These are phyloP conservation scores for Phellopilus nigrolimitatus DNA, from an alignment of 1,284 basidiomycete species.

Conservation along the genomic window DNA sequence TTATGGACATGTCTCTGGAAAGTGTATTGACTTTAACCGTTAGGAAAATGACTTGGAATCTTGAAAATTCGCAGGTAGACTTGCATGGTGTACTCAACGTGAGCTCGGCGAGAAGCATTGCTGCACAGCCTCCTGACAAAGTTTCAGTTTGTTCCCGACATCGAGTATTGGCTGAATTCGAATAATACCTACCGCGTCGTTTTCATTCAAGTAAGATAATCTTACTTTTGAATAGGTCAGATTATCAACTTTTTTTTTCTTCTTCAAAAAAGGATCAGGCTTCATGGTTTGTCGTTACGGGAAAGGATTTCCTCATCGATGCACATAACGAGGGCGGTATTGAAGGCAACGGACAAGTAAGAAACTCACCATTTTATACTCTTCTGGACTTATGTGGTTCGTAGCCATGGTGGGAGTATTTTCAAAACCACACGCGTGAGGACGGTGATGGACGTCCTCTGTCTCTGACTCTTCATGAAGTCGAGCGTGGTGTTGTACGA, in stretches of 20 bases:
- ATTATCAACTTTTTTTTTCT: background rate
- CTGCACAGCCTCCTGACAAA: too few species aligned
- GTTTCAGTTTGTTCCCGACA: constrained; percentile 47
- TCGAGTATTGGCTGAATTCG: constrained; percentile 57
- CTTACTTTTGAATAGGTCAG: background rate
- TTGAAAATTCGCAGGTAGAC: constrained; percentile 47
- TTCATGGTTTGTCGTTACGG: constrained; percentile 62
- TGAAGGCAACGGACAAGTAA: constrained; percentile 56
- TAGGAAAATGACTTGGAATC: constrained; percentile 59
- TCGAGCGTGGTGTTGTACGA: constrained; percentile 40
- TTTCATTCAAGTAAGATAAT: constrained; percentile 48
- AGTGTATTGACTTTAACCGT: constrained; percentile 4
- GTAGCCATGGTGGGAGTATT: constrained; percentile 48
- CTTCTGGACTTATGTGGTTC: constrained; percentile 2
- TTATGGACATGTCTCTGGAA: background rate
- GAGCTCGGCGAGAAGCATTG: background rate
- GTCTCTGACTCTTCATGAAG: constrained; percentile 50
- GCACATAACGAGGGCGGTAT: constrained; percentile 58
- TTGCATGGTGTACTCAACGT: constrained; percentile 53
- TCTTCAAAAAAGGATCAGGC: constrained; percentile 48
- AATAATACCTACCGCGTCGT: constrained; percentile 56
- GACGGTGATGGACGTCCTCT: constrained; percentile 64
- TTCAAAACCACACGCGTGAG: constrained; percentile 37
- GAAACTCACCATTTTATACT: constrained; percentile 21
- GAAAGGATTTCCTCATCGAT: constrained; percentile 54